Evolutionary conservation across 2,329 filamentous ascomycete genomes (phyloP).

Genomic region (Trichoderma koningiopsis): DNA sequence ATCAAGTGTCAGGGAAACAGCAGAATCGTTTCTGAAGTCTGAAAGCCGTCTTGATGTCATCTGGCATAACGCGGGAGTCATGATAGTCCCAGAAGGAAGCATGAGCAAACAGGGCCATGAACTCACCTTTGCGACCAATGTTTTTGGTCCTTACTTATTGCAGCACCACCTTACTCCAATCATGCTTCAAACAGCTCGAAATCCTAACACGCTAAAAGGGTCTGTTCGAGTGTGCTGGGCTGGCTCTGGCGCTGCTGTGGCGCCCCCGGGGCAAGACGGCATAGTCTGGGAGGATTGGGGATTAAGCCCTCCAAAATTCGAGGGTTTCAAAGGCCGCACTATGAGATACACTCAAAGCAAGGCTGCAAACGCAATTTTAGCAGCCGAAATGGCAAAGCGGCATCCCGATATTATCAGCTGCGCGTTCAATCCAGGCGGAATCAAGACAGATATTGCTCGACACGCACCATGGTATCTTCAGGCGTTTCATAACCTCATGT

Average conservation of each 20-base stretch:
- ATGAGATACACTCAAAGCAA: not conserved
- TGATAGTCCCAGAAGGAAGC: not conserved
- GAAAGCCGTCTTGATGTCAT: not conserved
- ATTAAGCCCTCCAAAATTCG: not conserved
- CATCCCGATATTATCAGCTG: not conserved
- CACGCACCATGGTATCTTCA: conserved; percentile 4
- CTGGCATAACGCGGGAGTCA: conserved; percentile 5
- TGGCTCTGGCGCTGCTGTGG: not conserved
- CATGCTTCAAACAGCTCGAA: not conserved
- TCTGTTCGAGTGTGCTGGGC: conserved; percentile 1
- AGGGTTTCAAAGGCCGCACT: not conserved
- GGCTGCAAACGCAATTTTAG: not conserved
- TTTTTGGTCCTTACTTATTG: not conserved
- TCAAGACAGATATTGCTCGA: conserved; percentile 8
- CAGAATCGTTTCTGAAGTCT: not conserved
- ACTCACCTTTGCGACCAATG: conserved; percentile 3
- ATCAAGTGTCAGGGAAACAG: not conserved
- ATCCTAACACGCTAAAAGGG: not conserved
- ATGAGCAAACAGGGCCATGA: conserved; percentile 7
- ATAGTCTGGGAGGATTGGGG: not conserved
- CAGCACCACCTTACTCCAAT: conserved; percentile 4
- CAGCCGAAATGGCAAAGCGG: not conserved
- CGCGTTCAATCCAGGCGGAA: not conserved
- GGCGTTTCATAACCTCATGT: not conserved
- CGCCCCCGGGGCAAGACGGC: not conserved